Conservation (phyloP, 305 asterid genomes). For the Stenogyne calaminthoides region DNA sequence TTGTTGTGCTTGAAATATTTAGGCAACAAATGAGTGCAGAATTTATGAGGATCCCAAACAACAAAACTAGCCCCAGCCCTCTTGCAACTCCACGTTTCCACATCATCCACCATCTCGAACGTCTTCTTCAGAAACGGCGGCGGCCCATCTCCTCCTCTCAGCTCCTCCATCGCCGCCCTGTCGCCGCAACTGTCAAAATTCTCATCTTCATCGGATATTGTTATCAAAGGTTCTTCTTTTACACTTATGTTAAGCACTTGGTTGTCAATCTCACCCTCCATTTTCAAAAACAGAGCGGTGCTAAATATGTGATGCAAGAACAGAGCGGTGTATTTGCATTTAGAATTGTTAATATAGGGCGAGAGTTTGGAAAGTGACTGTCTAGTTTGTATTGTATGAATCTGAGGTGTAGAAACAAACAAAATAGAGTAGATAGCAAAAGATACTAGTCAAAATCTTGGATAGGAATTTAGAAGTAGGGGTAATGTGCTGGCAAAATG, state of each 20-base stretch:
- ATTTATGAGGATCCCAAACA: constrained; percentile 69
- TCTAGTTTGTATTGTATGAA: no score
- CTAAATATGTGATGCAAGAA: no score
- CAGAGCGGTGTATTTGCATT: no score
- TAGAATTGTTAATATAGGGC: no score
- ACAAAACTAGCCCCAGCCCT: constrained; percentile 44
- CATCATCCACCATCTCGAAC: constrained; percentile 78
- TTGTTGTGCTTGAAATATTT: constrained; percentile 74
- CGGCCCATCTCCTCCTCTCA: constrained; percentile 43
- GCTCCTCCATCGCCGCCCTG: constrained; percentile 36
- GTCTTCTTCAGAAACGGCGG: constrained; percentile 81
- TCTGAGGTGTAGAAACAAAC: no score
- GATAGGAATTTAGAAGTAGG: no score
- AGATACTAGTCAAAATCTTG: no score
- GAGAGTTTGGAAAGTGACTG: no score
- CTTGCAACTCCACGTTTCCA: constrained; percentile 54
- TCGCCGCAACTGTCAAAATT: constrained; percentile 2
- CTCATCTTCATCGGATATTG: constrained; percentile 29
- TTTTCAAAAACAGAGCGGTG: no score
- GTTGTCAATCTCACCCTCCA: background rate
- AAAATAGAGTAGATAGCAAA: no score
- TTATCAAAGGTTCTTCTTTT: constrained; percentile 50
- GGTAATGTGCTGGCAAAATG: no score
- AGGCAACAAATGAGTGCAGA: constrained; percentile 64
- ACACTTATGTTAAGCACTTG: constrained; percentile 26